Percentiles rank a stretch among this genome's conserved stretches.
phyloP scores from a whole-genome alignment of 495 filamentous ascomycete genomes.

The Neurospora sp. region DNA sequence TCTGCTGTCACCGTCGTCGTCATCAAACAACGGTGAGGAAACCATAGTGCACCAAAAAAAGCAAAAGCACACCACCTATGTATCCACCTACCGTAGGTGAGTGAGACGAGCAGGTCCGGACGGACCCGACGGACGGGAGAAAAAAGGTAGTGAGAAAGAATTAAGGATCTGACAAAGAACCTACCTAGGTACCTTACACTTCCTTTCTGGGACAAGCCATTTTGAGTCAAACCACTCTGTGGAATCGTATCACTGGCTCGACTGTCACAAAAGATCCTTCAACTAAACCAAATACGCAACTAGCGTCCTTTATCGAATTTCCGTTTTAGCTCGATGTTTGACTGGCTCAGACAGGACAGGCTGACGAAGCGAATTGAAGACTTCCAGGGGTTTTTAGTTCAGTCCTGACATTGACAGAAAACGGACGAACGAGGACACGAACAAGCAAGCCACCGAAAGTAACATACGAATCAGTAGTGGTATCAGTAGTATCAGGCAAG shows the following conservation, averaged over 20 bases:
- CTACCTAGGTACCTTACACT: background rate
- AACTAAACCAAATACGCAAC: background rate
- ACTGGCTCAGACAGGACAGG: background rate
- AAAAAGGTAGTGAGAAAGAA: background rate
- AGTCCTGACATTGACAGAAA: background rate
- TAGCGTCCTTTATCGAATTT: background rate
- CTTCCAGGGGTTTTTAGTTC: background rate
- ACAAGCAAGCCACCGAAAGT: background rate
- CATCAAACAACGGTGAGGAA: background rate
- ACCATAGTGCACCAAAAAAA: background rate
- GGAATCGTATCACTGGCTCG: background rate
- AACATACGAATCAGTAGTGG: too few relatives aligned
- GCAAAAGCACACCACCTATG: background rate
- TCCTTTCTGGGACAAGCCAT: background rate
- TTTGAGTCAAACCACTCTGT: background rate
- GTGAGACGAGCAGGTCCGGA: background rate
- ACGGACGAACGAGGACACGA: background rate
- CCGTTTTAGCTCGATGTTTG: background rate
- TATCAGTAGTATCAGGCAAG: background rate
- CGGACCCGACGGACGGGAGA: background rate
- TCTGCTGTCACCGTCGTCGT: background rate
- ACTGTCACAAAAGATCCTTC: background rate
- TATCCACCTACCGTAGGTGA: background rate
- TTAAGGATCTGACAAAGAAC: slow-evolving; percentile 15
- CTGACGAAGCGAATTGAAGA: background rate